Conservation (phyloP, 2,329 filamentous ascomycete species). For the Metarhizium album region DNA sequence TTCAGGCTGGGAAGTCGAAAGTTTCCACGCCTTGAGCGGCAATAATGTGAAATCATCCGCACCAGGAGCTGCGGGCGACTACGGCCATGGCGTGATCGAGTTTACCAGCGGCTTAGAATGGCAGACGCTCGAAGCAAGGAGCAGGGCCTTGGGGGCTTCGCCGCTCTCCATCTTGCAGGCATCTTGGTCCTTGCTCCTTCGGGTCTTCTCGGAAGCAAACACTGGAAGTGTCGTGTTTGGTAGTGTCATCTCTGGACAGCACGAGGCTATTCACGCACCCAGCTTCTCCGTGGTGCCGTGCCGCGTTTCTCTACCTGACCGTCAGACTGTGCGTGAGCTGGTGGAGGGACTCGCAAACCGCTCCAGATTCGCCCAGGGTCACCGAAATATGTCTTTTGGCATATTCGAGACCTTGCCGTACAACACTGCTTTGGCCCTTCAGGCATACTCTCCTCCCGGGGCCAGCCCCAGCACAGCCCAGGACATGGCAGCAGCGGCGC, state of each 20-base stretch:
- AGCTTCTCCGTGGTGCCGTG: conserved; percentile 24
- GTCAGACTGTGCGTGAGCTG: conserved; percentile 8
- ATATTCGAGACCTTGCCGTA: conserved; percentile 20
- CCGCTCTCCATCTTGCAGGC: conserved; percentile 25
- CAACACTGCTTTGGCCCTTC: conserved; percentile 24
- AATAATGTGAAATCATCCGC: conserved; percentile 7
- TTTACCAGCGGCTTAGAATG: conserved; percentile 6
- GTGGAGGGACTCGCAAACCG: conserved; percentile 10
- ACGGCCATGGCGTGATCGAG: no score
- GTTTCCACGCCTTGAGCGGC: conserved; percentile 12
- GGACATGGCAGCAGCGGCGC: neutral
- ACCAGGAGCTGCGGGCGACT: no score
- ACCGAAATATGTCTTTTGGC: conserved; percentile 17
- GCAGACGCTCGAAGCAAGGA: conserved; percentile 8
- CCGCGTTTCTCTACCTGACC: conserved; percentile 15
- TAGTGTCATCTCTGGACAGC: conserved; percentile 21
- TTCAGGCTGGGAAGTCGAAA: conserved; percentile 12
- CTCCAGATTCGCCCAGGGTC: conserved; percentile 7
- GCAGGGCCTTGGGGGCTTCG: conserved; percentile 15
- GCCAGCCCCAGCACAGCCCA: neutral
- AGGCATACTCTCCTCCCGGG: conserved; percentile 15
- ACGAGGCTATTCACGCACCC: conserved; percentile 19
- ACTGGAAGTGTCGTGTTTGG: conserved; percentile 24
- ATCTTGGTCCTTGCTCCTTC: conserved; percentile 23
- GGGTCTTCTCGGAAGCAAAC: conserved; percentile 20